phyloP scores from a whole-genome alignment of 1,139 yeast genomes.

The Pichia sp. region DNA sequence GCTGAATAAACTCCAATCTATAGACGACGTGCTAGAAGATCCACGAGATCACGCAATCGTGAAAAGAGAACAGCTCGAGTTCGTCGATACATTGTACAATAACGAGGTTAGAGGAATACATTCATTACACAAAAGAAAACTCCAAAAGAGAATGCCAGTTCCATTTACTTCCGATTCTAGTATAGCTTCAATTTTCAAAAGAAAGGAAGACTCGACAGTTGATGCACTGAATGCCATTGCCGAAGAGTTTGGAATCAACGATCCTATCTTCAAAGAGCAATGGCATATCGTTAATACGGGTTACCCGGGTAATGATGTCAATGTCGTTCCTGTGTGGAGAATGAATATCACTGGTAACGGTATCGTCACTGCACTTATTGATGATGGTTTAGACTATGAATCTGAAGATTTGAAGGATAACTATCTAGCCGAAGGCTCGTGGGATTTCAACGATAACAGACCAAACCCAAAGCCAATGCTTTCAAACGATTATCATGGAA shows the following conservation, averaged over 20 bases:
- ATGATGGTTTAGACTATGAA: conserved; percentile 90
- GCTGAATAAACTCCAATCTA: conserved; percentile 35
- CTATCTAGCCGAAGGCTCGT: conserved; percentile 74
- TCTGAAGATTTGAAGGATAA: conserved; percentile 69
- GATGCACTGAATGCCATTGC: conserved; percentile 42
- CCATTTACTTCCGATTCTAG: conserved; percentile 23
- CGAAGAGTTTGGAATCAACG: conserved; percentile 62
- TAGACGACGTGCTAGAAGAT: conserved; percentile 20
- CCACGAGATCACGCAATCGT: conserved; percentile 24
- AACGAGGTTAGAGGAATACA: conserved; percentile 45
- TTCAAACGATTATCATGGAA: conserved; percentile 90
- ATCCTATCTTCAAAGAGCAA: conserved; percentile 78
- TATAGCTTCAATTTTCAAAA: conserved; percentile 1
- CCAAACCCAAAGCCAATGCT: conserved; percentile 78
- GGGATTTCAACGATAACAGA: conserved; percentile 85
- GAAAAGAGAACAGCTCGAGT: conserved; percentile 22
- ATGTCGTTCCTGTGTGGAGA: conserved; percentile 84
- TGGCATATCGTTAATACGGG: conserved; percentile 86
- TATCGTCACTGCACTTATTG: conserved; percentile 82
- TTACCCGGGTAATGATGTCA: conserved; percentile 80
- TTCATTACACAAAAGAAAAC: conserved; percentile 45
- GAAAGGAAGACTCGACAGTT: conserved; percentile 38
- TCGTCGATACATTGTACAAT: conserved; percentile 27
- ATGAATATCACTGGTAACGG: conserved; percentile 82
- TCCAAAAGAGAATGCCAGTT: conserved; percentile 47